Conservation (phyloP, 257 asterid species). For the Vinca minor region DNA sequence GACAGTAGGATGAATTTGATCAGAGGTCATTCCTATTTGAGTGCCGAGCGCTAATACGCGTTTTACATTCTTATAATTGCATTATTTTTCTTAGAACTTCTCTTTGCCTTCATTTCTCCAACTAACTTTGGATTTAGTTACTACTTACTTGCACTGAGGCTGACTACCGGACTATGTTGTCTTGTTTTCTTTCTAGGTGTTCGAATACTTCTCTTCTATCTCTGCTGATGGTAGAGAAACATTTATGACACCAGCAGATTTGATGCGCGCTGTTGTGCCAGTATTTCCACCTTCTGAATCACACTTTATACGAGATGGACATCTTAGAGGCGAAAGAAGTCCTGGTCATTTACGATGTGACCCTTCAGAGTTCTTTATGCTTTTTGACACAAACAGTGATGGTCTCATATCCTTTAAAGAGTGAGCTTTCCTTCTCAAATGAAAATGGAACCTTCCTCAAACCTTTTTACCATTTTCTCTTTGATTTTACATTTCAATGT, state of each 20-base stretch:
- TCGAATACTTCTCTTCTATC: constrained; percentile 74
- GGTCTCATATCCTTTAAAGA: constrained; percentile 78
- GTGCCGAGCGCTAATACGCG: not conserved
- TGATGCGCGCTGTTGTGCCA: constrained; percentile 93
- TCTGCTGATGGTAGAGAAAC: constrained; percentile 45
- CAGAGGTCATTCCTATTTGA: not conserved
- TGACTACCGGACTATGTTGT: constrained; percentile 1
- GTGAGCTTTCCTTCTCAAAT: constrained; percentile 36
- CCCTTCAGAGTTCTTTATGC: constrained; percentile 81
- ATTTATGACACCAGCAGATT: constrained; percentile 88
- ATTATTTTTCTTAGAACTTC: not conserved
- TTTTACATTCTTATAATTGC: constrained; percentile 1
- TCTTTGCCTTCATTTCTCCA: not conserved
- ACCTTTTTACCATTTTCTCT: constrained; percentile 9
- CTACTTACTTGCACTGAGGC: not conserved
- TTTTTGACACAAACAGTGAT: constrained; percentile 75
- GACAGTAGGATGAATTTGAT: not conserved
- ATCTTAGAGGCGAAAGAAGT: constrained; percentile 79
- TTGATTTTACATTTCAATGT: constrained; percentile 4
- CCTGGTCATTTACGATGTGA: constrained; percentile 80
- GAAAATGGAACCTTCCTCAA: constrained; percentile 12
- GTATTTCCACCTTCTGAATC: constrained; percentile 96
- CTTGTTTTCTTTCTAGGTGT: constrained; percentile 43
- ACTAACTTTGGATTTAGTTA: not conserved
- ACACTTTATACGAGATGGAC: constrained; percentile 75